Conservation (phyloP, 2,329 filamentous ascomycete genomes). For the Blastomyces percursus region DNA sequence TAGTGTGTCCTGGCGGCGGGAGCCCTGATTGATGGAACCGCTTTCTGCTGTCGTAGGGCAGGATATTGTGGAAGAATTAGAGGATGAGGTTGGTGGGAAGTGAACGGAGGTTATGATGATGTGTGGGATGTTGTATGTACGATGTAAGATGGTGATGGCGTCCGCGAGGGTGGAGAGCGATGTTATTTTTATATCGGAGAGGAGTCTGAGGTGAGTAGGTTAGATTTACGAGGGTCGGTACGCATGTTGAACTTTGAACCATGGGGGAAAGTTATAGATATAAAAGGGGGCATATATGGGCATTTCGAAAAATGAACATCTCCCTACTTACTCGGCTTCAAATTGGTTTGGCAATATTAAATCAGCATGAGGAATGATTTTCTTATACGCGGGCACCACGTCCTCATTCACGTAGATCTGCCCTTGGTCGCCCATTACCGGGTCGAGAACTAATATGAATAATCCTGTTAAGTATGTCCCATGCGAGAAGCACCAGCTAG, state of each 20-base stretch:
- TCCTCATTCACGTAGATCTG: constrained; percentile 83
- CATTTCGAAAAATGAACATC: not conserved
- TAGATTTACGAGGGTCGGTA: not conserved
- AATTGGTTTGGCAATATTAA: constrained; percentile 94
- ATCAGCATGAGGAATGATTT: constrained; percentile 68
- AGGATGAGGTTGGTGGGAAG: constrained; percentile 45
- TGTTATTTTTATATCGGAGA: constrained; percentile 73
- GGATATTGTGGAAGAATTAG: constrained; percentile 26
- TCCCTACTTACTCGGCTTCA: constrained; percentile 66
- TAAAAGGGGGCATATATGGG: not conserved
- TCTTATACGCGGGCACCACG: constrained; percentile 82
- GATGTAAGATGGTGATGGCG: constrained; percentile 69
- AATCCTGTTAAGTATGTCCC: not conserved
- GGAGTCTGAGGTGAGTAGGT: constrained; percentile 44
- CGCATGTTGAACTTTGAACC: not conserved
- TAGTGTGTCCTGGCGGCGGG: constrained; percentile 36
- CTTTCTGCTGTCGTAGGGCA: constrained; percentile 17
- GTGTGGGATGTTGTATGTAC: constrained; percentile 66
- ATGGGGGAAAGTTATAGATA: not conserved
- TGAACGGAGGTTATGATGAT: constrained; percentile 86
- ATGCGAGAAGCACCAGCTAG: not conserved
- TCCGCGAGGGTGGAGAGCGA: constrained; percentile 60
- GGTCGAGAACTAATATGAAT: constrained; percentile 59
- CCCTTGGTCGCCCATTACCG: constrained; percentile 96
- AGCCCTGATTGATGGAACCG: constrained; percentile 26